Evolutionary conservation across 768 basidiomycete species (phyloP).

Genomic region (Trametes coccinea): DNA sequence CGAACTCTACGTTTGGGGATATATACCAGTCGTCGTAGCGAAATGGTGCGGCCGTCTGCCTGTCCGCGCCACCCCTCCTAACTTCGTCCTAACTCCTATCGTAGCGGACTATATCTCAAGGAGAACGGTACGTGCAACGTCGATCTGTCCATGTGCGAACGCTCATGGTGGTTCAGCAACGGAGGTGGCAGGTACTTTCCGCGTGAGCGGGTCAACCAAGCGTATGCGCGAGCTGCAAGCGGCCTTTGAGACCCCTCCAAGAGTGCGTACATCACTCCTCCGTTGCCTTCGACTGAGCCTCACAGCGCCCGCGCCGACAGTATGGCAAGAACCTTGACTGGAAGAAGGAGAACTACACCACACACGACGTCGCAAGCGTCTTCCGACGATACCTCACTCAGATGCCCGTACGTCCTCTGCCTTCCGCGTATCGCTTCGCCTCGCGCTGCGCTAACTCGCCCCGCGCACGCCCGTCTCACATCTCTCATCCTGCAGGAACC

Average conservation of each 20-base stretch:
- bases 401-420: constrained; percentile 75
- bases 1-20: constrained; percentile 88
- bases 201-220: constrained; percentile 92
- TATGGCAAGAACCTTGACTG: constrained; percentile 94
- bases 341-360: constrained; percentile 82
- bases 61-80: constrained; percentile 2
- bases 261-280: constrained; percentile 49
- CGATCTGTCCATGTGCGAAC: not conserved
- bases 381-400: constrained; percentile 94
- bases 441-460: not conserved
- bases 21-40: constrained; percentile 95
- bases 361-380: constrained; percentile 96
- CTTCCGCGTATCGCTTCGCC: constrained; percentile 3
- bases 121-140: constrained; percentile 66
- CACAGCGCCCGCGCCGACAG: constrained; percentile 40
- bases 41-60: constrained; percentile 69
- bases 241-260: constrained; percentile 84
- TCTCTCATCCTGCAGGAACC: constrained; percentile 63
- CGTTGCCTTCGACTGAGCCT: not conserved
- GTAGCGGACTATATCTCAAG: constrained; percentile 90
- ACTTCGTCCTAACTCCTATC: constrained; percentile 17
- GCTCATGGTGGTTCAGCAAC: constrained; percentile 55
- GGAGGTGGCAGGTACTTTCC: constrained; percentile 90
- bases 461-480: constrained; percentile 1
- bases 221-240: constrained; percentile 96